Conservation (phyloP, 345 rosid species). For the Lepidium aucheri region DNA sequence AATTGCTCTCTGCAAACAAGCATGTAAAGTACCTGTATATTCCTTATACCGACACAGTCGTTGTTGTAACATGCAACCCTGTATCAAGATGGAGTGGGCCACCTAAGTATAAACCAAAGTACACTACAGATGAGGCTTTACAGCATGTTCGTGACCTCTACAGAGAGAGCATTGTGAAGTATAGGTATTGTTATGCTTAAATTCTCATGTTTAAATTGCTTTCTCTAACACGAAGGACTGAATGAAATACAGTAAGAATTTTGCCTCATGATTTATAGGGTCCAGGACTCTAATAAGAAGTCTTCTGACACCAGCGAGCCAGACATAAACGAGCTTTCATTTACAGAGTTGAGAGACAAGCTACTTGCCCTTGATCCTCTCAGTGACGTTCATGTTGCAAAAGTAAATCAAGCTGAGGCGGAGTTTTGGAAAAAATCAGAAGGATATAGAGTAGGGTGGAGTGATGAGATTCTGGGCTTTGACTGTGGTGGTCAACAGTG, state of each 20-base stretch:
- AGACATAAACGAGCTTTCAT: conserved; percentile 61
- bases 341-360: conserved; percentile 88
- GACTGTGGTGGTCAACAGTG: conserved; percentile 99
- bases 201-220: background rate
- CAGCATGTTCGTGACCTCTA: conserved; percentile 66
- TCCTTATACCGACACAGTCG: conserved; percentile 79
- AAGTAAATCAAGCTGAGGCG: conserved; percentile 85
- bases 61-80: conserved; percentile 92
- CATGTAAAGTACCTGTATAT: conserved; percentile 87
- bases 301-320: conserved; percentile 38
- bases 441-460: conserved; percentile 95
- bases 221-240: background rate
- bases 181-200: conserved; percentile 44
- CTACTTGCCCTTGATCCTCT: conserved; percentile 92
- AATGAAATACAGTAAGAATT: background rate
- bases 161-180: conserved; percentile 56
- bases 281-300: conserved; percentile 33
- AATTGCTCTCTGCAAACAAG: conserved; percentile 74
- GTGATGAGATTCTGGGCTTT: conserved; percentile 94
- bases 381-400: conserved; percentile 62
- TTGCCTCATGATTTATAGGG: conserved; percentile 32
- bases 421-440: conserved; percentile 96
- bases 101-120: conserved; percentile 74
- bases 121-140: conserved; percentile 61
- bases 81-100: conserved; percentile 81